A percentile compares a stretch with the other conserved stretches of the same genome.
phyloP scores from a whole-genome alignment of 805 yeast genomes.

The Metschnikowia kunwiensis region DNA sequence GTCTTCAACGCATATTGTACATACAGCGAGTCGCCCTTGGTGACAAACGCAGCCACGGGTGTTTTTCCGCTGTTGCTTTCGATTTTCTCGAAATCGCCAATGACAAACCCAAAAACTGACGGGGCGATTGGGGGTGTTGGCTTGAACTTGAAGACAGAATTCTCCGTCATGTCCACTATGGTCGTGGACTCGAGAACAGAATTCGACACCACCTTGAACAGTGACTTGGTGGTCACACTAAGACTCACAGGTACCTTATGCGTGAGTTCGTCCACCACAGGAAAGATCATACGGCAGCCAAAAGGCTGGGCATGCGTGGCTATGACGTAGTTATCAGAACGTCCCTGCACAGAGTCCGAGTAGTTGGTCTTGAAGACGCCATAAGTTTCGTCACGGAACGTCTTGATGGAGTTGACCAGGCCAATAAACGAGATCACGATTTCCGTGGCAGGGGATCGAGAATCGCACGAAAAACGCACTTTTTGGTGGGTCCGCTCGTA shows the following conservation, averaged over 20 bases:
- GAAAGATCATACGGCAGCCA: constrained; percentile 60
- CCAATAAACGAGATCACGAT: constrained; percentile 46
- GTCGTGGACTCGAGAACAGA: constrained; percentile 29
- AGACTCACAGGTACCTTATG: constrained; percentile 52
- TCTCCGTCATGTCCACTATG: constrained; percentile 22
- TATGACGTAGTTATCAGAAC: constrained; percentile 48
- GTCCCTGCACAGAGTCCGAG: constrained; percentile 47
- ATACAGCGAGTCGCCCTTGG: constrained; percentile 47
- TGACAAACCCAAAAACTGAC: constrained; percentile 62
- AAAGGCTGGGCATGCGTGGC: constrained; percentile 75
- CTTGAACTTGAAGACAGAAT: constrained; percentile 41
- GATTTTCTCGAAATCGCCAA: constrained; percentile 61
- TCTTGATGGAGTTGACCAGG: constrained; percentile 46
- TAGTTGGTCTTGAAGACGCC: constrained; percentile 72
- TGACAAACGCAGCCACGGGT: constrained; percentile 55
- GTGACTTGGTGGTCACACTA: constrained; percentile 42
- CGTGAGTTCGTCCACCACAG: constrained; percentile 66
- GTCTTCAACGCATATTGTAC: constrained; percentile 52
- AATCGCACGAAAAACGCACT: constrained; percentile 27
- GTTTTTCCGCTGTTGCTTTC: constrained; percentile 9
- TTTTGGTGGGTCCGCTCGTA: constrained; percentile 42
- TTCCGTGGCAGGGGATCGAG: constrained; percentile 7
- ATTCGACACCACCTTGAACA: constrained; percentile 53
- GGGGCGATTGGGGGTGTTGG: constrained; percentile 58
- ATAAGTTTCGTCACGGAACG: constrained; percentile 53